Conservation (phyloP, 768 basidiomycete genomes). For the Galerina sulciceps region DNA sequence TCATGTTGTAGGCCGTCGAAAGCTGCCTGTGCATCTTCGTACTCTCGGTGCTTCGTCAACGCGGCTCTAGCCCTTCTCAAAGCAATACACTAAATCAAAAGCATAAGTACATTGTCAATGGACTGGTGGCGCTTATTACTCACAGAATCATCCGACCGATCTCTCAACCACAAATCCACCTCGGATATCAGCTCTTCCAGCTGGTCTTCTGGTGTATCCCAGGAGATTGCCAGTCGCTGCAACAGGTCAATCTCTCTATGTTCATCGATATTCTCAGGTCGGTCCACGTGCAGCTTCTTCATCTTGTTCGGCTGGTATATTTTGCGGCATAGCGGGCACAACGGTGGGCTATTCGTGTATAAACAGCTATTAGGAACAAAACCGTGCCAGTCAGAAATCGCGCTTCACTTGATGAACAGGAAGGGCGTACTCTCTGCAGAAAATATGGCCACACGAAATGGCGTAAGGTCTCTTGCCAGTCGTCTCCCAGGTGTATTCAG, state of each 20-base stretch:
- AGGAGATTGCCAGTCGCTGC: conserved; percentile 39
- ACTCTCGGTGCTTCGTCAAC: conserved; percentile 12
- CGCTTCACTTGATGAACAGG: not conserved
- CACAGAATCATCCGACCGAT: conserved; percentile 43
- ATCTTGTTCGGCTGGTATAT: conserved; percentile 56
- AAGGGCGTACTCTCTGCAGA: conserved; percentile 64
- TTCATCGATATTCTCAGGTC: conserved; percentile 38
- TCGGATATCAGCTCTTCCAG: conserved; percentile 44
- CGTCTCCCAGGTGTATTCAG: conserved; percentile 59
- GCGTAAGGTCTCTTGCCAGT: conserved; percentile 62
- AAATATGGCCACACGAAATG: conserved; percentile 79
- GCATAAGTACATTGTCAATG: not conserved
- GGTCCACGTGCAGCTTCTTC: conserved; percentile 72
- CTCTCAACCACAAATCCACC: conserved; percentile 54
- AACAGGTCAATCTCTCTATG: conserved; percentile 40
- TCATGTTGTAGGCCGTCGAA: not conserved
- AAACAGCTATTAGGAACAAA: conserved; percentile 52
- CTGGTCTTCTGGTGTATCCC: conserved; percentile 43
- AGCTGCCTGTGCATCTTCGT: not conserved
- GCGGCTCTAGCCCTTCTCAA: conserved; percentile 20
- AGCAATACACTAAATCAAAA: conserved; percentile 15
- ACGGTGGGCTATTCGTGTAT: conserved; percentile 47
- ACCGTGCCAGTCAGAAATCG: not conserved
- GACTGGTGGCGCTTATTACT: conserved; percentile 28
- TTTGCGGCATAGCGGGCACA: conserved; percentile 73